These are phyloP conservation scores for Nicotiana paniculata DNA, from an alignment of 257 asterid species.

Conservation along the genomic window DNA sequence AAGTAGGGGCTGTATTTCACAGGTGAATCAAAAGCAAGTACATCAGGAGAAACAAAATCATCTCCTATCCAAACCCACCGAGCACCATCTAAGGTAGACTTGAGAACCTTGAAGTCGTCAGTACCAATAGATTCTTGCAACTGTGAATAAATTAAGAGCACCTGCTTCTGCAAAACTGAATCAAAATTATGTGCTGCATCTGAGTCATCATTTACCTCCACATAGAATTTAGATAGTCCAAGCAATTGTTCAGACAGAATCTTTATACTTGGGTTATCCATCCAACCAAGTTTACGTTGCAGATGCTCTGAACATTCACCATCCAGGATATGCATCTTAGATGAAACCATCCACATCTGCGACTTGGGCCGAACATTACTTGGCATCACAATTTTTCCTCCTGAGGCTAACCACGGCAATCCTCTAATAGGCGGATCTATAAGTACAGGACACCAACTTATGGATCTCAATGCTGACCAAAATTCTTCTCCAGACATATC, in stretches of 20 bases:
- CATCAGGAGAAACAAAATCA: constrained; percentile 73
- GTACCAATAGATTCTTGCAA: constrained; percentile 58
- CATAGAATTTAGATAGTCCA: constrained; percentile 54
- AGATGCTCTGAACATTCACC: constrained; percentile 68
- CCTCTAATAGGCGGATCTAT: constrained; percentile 58
- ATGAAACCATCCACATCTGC: constrained; percentile 87
- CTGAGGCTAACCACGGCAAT: constrained; percentile 71
- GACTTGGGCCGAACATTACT: constrained; percentile 63
- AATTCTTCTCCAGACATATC: constrained; percentile 56
- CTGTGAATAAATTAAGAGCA: constrained; percentile 60
- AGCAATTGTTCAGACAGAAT: constrained; percentile 64
- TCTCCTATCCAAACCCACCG: constrained; percentile 98
- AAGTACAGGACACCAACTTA: constrained; percentile 89
- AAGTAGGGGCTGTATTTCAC: constrained; percentile 90
- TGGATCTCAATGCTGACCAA: constrained; percentile 59
- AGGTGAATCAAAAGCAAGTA: constrained; percentile 95
- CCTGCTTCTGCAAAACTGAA: constrained; percentile 59
- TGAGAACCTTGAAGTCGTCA: constrained; percentile 42
- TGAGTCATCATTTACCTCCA: constrained; percentile 33
- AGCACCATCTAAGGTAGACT: constrained; percentile 51
- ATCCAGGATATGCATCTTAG: constrained; percentile 63
- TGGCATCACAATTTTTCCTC: constrained; percentile 56
- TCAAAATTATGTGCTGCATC: constrained; percentile 19
- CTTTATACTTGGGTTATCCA: constrained; percentile 40
- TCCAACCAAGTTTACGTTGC: constrained; percentile 79